Evolutionary conservation across 106 monocot species (phyloP), one percentile per base, ranked within the genome.

Genomic region (Allium cepa): DNA sequence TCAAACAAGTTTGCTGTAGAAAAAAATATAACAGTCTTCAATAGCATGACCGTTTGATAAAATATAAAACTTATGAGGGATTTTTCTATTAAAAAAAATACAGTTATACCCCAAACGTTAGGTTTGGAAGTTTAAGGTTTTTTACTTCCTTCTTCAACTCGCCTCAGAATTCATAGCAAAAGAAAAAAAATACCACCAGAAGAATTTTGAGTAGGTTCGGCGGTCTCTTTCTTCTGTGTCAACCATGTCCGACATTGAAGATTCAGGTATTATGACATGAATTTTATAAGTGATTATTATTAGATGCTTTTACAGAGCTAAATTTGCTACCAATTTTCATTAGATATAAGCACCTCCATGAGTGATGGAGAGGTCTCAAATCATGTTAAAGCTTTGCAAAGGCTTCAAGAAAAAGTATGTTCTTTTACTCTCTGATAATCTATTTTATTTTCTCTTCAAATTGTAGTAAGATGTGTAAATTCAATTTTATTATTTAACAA

Each of bases 331-430:
- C 17, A 4, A 17, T 47, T 57, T 53, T 26, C 50, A 17, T 50
- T 28, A 84, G 76, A 69, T 17, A 64, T 63, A 56, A 76, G 66
- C 28, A 53, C 59, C 53, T 69, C 3, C 10, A 28, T 8, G 17
- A 53, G 47, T 45, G 69, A 70, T 69, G 68, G 74, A 59, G 36
- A 56, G 10, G 15, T 69, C 49, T 64, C 69, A 68, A 71, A 84
- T 71, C 91, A 91, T 50, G 78, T 73, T 56, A 60, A 75, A 56
- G 84, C 87, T 57, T 64, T 91, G 71, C 76, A 82, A 16, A 87
- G 87, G 63, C 91, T 92, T 57, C 75, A 84, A 64, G 84, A 92
- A 56, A 92, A 92, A 82, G 91, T 26, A 60, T 26, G 8, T 8
- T 22, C 9, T 11, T n/a, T 8, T 17, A 17, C 18, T 5, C n/a